Base-by-base conservation (phyloP, 371 early-diverging fungal genomes). In the Lichtheimia corymbifera region DNA sequence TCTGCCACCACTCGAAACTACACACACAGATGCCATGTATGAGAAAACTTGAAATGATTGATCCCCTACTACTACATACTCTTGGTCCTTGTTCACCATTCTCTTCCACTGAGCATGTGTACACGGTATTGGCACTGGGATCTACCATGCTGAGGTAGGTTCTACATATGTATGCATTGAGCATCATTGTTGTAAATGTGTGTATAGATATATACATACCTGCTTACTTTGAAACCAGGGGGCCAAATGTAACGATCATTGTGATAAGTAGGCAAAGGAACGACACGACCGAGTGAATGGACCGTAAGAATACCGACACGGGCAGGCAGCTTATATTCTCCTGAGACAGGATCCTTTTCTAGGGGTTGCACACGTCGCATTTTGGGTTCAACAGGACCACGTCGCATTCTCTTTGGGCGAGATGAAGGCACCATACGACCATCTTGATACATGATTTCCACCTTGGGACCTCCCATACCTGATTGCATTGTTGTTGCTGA, bases 191-290 rank as follows among this genome's bases (percentile, higher is more conserved):
- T 54, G 40, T 5, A n/a, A 15, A 18, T 20, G 11, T 3, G 15
- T 45, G 17, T 30, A 27, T 11, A 15, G 15, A 9, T 44, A 28
- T 28, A 28, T 28, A 35, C 35, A 41, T 73, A 78, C 77, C 82
- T 68, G 72, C 76, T 78, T 5, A 84, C 77, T 55, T 70, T 85
- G 70, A 89, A 96, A 5, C 97, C 97, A 22, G 93, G 88, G 15
- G 97, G 93, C 86, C 88, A 96, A 41, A 96, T 93, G 60, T 96
- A 95, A 6, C 94, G 87, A 56, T 92, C 90, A 56, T 88, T 92
- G 61, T 96, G 95, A 70, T 89, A 96, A 2, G 84, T 78, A 22
- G 89, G 86, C 6, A 89, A 82, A 41, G 90, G 91, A 4, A 91
- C 86, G 2, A 96, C 83, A 22, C 68, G 74, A 5, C 96, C 96